Base-by-base conservation (phyloP, 2,329 filamentous ascomycete species). In the Talaromyces sp. region DNA sequence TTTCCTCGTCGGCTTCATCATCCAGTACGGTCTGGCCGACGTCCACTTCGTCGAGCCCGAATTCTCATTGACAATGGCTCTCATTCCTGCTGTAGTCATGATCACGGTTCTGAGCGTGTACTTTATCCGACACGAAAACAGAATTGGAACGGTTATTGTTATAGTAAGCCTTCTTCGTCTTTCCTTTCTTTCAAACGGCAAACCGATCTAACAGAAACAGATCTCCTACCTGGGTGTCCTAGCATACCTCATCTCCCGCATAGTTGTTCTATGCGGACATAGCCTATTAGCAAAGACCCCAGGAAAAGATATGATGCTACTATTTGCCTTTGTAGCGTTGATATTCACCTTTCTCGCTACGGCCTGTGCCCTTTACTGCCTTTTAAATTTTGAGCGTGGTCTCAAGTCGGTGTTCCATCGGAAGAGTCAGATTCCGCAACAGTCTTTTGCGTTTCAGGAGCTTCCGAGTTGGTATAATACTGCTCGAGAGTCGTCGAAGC, bases 1-100 rank as follows among this genome's bases (percentile, higher is more conserved):
- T 27, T 58, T 58, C 54, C 7, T 58, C 54, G 19, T 58, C 2
- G 54, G 31, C 13, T 58, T 58, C 19, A 22, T 58, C 3, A 8
- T 58, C 19, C 54, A 58, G 15, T 58, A 58, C 54, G n/a, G 27
- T 25, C 22, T 58, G 54, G 36, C 40, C n/a, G 34, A 58, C 15
- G 54, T 58, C 15, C 54, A 58, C 15, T 58, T 58, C 36, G 15
- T 29, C 19, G 56, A 58, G 15, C 56, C 56, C 34, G 56, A 58
- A 29, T 58, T 58, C 34, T 38, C 34, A 27, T 19, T 58, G 36
- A 58, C 56, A 5, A 58, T 58, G 56, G 56, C 34, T 27, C 56
- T 58, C 22, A 38, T 58, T 29, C 56, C 56, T 13, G 2, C 25
- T 1, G 19, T 29, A 17, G 13, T 58, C 6, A 38, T 58, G 13